These are phyloP conservation scores for Vicia villosa DNA, from an alignment of 306 rosid genomes.

Conservation along the genomic window DNA sequence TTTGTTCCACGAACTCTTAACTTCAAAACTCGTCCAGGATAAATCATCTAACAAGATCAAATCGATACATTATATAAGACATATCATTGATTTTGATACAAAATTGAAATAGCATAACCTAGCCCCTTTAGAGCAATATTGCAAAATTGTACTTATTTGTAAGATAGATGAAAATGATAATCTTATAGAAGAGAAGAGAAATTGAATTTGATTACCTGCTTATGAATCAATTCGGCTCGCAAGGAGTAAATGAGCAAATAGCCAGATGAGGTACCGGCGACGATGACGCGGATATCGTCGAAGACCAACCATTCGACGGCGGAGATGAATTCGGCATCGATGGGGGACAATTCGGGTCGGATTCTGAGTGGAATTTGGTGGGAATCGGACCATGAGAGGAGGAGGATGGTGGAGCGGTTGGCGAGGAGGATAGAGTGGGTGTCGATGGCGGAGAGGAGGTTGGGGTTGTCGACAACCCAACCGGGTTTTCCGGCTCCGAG, in stretches of 20 bases:
- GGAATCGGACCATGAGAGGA: slow-evolving; percentile 70
- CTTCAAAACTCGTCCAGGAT: slow-evolving; percentile 74
- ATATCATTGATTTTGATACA: not conserved
- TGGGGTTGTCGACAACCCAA: slow-evolving; percentile 80
- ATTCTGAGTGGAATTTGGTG: slow-evolving; percentile 49
- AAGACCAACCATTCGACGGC: slow-evolving; percentile 87
- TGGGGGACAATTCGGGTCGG: slow-evolving; percentile 77
- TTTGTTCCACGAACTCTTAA: slow-evolving; percentile 87
- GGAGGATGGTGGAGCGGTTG: slow-evolving; percentile 61
- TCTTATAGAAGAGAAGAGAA: too few relatives aligned
- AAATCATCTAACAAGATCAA: slow-evolving; percentile 57
- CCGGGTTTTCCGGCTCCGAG: slow-evolving; percentile 88
- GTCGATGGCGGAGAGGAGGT: slow-evolving; percentile 80
- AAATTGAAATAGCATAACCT: not conserved
- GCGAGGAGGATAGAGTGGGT: slow-evolving; percentile 77
- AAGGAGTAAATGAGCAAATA: slow-evolving; percentile 71
- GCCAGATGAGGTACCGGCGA: slow-evolving; percentile 84
- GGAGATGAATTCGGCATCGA: slow-evolving; percentile 66
- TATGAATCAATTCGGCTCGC: slow-evolving; percentile 68
- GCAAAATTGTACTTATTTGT: not conserved
- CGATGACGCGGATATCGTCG: slow-evolving; percentile 72
- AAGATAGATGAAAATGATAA: too few relatives aligned
- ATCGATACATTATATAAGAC: not conserved
- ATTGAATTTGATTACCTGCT: slow-evolving; percentile 57
- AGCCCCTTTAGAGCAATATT: not conserved